phyloP scores from a whole-genome alignment of 2,329 filamentous ascomycete genomes.

The Helotiales sp. region DNA sequence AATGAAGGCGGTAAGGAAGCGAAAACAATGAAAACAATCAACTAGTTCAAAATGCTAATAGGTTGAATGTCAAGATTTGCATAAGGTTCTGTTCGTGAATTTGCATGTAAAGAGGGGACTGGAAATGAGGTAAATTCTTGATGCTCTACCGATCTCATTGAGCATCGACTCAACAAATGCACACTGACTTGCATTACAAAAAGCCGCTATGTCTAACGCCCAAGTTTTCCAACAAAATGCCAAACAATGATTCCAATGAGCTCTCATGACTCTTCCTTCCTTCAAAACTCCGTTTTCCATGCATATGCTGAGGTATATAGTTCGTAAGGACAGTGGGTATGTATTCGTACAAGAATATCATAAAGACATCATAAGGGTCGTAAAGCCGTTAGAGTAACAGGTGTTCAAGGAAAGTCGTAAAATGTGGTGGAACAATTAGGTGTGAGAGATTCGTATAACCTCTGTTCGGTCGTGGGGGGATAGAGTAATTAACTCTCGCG shows the following conservation, averaged over 20 bases:
- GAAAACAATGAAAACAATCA: background rate
- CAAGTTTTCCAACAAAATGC: constrained; percentile 3
- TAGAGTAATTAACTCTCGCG: constrained; percentile 39
- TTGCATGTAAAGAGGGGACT: no score
- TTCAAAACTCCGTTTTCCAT: constrained; percentile 38
- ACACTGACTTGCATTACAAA: constrained; percentile 19
- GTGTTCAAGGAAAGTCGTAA: constrained; percentile 35
- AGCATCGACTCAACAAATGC: constrained; percentile 9
- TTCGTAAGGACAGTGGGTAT: constrained; percentile 39
- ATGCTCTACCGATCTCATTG: constrained; percentile 13
- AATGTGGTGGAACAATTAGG: constrained; percentile 29
- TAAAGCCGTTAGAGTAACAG: constrained; percentile 36
- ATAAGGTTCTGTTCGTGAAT: no score
- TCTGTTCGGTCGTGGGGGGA: constrained; percentile 9
- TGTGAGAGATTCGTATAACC: constrained; percentile 31
- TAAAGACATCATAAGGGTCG: constrained; percentile 39
- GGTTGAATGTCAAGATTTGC: no score
- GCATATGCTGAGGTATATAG: constrained; percentile 37
- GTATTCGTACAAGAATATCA: constrained; percentile 43
- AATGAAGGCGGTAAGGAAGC: background rate
- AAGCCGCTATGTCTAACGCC: constrained; percentile 23
- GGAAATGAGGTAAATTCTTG: background rate
- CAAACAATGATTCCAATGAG: constrained; percentile 12
- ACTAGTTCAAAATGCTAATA: no score
- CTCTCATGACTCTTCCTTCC: background rate